A percentile compares a stretch with the other conserved stretches of the same genome.
These are phyloP conservation scores for Clavariopsis aquatica DNA, from an alignment of 495 filamentous ascomycete genomes.

Conservation along the genomic window DNA sequence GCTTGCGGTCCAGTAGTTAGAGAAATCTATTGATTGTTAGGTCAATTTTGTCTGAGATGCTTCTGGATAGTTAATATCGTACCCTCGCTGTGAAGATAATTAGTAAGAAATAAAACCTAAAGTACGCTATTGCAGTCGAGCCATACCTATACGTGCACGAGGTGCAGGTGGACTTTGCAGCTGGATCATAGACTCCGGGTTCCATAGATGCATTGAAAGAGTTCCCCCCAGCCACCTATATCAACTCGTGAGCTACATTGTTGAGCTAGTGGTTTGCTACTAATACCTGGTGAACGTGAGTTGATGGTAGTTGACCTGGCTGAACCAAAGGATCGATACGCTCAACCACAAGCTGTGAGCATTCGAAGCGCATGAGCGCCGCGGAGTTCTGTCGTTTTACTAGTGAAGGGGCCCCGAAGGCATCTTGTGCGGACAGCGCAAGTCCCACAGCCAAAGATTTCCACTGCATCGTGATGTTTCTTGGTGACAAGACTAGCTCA, in stretches of 20 bases:
- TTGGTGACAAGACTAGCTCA: not conserved
- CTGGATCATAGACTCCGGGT: constrained; percentile 20
- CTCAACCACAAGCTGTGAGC: constrained; percentile 20
- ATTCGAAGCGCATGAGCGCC: constrained; percentile 19
- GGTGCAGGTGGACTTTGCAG: constrained; percentile 23
- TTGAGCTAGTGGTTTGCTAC: no score
- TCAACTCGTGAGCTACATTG: not conserved
- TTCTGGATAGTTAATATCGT: not conserved
- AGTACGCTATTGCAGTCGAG: not conserved
- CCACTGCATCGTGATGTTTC: constrained; percentile 10
- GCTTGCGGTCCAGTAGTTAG: constrained; percentile 35
- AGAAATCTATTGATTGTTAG: constrained; percentile 8
- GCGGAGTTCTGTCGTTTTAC: constrained; percentile 3
- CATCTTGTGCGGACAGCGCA: constrained; percentile 4
- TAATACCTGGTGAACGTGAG: constrained; percentile 3
- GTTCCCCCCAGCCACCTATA: constrained; percentile 9
- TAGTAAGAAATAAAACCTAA: not conserved
- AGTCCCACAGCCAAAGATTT: constrained; percentile 6
- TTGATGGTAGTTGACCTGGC: constrained; percentile 2
- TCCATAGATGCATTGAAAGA: constrained; percentile 24
- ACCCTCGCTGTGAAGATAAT: not conserved
- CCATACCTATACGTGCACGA: constrained; percentile 20
- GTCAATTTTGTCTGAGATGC: not conserved
- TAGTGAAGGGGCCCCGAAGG: not conserved
- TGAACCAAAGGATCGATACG: constrained; percentile 17